Conservation (phyloP, 805 yeast species). For the Suhomyces canberraensis region DNA sequence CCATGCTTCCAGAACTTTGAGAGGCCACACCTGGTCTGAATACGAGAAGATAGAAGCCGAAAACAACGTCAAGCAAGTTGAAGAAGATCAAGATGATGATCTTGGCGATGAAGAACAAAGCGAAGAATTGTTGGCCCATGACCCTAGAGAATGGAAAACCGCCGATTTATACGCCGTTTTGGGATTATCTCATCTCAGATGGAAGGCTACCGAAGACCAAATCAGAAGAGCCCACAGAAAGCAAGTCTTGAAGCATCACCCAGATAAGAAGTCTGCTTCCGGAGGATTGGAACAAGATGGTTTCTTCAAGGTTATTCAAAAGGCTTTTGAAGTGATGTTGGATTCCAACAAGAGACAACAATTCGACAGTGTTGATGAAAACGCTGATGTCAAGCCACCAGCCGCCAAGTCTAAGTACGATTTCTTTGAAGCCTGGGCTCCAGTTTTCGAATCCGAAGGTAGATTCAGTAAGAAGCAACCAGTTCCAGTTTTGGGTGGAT, state of each 20-base stretch:
- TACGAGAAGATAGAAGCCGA: conserved; percentile 92
- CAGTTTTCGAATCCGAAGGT: conserved; percentile 85
- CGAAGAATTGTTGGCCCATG: conserved; percentile 73
- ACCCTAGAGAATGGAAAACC: conserved; percentile 97
- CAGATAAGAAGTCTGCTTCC: conserved; percentile 92
- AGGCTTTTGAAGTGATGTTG: conserved; percentile 86
- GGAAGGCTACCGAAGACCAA: conserved; percentile 87
- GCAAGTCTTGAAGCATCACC: conserved; percentile 95
- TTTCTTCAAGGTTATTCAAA: conserved; percentile 96
- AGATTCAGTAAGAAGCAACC: conserved; percentile 92
- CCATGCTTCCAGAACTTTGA: conserved; percentile 90
- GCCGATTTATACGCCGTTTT: conserved; percentile 95
- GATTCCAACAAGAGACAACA: conserved; percentile 87
- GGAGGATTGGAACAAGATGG: conserved; percentile 92
- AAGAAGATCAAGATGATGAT: conserved; percentile 59
- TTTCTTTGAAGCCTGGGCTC: conserved; percentile 89
- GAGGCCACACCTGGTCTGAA: conserved; percentile 99
- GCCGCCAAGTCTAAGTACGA: conserved; percentile 62
- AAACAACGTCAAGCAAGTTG: conserved; percentile 71
- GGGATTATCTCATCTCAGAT: conserved; percentile 88
- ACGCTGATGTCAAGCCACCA: conserved; percentile 84
- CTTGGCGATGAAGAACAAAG: conserved; percentile 72
- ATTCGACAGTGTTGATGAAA: conserved; percentile 91
- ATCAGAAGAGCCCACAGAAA: conserved; percentile 95
- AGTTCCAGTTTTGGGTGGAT: conserved; percentile 75